Evolutionary conservation across 495 filamentous ascomycete genomes (phyloP).

Genomic region (Penicillium diatomitis): DNA sequence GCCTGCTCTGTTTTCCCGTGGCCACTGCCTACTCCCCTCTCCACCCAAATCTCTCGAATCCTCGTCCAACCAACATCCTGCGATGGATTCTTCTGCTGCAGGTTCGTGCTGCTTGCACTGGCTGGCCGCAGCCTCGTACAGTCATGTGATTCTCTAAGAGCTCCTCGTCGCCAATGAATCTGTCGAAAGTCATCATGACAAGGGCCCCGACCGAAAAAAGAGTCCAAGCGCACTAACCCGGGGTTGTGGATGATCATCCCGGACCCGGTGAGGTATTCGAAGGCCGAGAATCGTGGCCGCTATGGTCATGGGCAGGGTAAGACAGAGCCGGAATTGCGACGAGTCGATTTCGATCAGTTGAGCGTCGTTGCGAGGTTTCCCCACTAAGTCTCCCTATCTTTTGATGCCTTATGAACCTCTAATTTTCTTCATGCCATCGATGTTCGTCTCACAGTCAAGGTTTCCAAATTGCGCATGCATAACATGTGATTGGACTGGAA

Average conservation of each 20-base stretch:
- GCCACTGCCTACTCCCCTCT: constrained; percentile 2
- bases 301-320: constrained; percentile 14
- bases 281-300: constrained; percentile 14
- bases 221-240: constrained; percentile 13
- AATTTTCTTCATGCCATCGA: constrained; percentile 1
- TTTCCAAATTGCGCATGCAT: background rate
- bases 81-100: constrained; percentile 18
- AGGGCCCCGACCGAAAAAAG: constrained; percentile 5
- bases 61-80: constrained; percentile 15
- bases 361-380: no score
- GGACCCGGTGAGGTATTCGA: constrained; percentile 14
- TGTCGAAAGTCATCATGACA: constrained; percentile 9
- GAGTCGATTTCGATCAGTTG: background rate
- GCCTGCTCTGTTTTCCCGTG: background rate
- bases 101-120: constrained; percentile 30
- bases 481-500: no score
- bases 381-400: no score
- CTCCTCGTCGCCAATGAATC: constrained; percentile 17
- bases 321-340: constrained; percentile 13
- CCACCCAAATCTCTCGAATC: background rate
- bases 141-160: constrained; percentile 32
- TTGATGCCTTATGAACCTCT: background rate
- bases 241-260: constrained; percentile 18
- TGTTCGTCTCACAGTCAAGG: background rate
- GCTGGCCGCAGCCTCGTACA: constrained; percentile 29